A percentile compares a stretch with the other conserved stretches of the same genome.
Conservation (phyloP, 345 rosid genomes). For the Lenwebbia sp. region DNA sequence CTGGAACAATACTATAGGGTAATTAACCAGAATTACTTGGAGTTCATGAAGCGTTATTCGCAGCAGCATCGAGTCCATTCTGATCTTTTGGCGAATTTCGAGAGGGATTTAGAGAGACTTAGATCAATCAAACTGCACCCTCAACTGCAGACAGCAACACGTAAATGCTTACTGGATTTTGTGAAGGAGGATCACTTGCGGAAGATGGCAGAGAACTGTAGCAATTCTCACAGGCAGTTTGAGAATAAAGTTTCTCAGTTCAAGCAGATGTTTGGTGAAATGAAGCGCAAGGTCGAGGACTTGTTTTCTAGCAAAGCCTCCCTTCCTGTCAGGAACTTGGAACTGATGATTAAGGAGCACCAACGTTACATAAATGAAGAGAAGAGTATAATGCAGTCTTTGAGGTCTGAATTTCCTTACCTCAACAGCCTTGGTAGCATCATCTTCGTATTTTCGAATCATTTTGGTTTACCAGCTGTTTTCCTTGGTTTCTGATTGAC, state of each 20-base stretch:
- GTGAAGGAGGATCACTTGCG: constrained; percentile 78
- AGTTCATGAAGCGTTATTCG: constrained; percentile 77
- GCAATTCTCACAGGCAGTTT: constrained; percentile 72
- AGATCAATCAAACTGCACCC: constrained; percentile 76
- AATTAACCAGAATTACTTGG: constrained; percentile 58
- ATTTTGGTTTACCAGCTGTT: neutral
- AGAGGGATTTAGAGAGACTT: constrained; percentile 69
- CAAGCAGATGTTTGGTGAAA: constrained; percentile 70
- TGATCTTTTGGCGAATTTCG: constrained; percentile 61
- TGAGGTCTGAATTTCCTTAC: constrained; percentile 50
- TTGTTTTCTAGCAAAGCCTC: constrained; percentile 48
- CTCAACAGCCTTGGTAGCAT: neutral
- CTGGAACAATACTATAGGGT: constrained; percentile 77
- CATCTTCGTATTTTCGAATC: neutral
- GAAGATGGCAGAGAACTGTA: constrained; percentile 59
- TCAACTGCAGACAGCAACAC: constrained; percentile 37
- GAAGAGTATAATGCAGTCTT: constrained; percentile 86
- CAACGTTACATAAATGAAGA: constrained; percentile 59
- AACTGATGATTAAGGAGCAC: constrained; percentile 53
- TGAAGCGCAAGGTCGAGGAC: constrained; percentile 64
- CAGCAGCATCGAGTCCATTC: constrained; percentile 67
- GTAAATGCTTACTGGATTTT: constrained; percentile 66
- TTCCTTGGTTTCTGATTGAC: neutral
- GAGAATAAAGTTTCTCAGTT: constrained; percentile 82
- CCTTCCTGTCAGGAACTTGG: constrained; percentile 40